Evolutionary conservation across 164 flowering plant genomes (phyloP), one percentile per base, ranked within the genome.

Genomic region (Echeveria elegans): DNA sequence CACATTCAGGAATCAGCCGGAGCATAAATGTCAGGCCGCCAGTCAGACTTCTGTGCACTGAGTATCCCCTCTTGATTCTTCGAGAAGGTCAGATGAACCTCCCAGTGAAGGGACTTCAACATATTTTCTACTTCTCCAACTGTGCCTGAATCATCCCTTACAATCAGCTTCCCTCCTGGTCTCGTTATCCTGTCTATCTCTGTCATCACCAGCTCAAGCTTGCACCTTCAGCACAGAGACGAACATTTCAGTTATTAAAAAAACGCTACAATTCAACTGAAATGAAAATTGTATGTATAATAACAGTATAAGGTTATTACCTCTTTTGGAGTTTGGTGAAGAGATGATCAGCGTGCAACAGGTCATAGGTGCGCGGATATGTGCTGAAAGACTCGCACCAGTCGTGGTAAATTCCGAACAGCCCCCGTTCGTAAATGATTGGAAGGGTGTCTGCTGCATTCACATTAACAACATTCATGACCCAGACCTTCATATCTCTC

Each of bases 301-400:
- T 59, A 16, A 4, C 6, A n/a, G n/a, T n/a, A n/a, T 9, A 5
- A 60, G 11, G n/a, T n/a, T n/a, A 30, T 1, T 61, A 63, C 65
- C 65, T 63, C 43, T 63, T 63, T 11, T 63, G 24, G 26, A 37
- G 40, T 11, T 63, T 34, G 65, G 65, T 34, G 65, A 63, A 63
- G 14, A 63, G 40, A 34, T 63, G 65, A 63, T 63, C 65, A 34
- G 65, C 65, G 34, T 63, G 65, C 6, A 63, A 32, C 15, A 63
- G 65, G n/a, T 63, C 65, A 16, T 63, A 63, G 43, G 40, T 63
- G 2, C 65, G 40, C 16, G 65, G 65, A 63, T 63, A 63, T 21
- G 65, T 63, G 43, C 65, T 63, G 43, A 63, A 63, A 4, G 65
- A 63, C 19, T 63, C 65, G 34, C 65, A 63, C 65, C 65, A 63